Base-by-base conservation (phyloP, 352 stramenopile species). In the Globisporangium spinosum region DNA sequence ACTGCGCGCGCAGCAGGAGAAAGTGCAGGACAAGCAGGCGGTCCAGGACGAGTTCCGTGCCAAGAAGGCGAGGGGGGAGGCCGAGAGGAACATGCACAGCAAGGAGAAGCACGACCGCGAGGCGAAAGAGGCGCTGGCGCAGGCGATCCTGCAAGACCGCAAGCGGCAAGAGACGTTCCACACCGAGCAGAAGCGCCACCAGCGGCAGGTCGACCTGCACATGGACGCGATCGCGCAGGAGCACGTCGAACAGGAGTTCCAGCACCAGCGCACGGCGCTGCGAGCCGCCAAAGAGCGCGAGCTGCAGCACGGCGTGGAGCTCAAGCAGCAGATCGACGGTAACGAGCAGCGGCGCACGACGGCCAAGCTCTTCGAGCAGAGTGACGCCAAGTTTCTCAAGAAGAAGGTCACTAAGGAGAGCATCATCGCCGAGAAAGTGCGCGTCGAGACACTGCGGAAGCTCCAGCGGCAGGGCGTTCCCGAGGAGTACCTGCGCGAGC, bases 341-440 rank as follows among this genome's bases (percentile, higher is more conserved):
- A 93, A 93, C 62, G 73, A 71, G 7, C 74, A 83, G 63, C 70
- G 77, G 12, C 80, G 73, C 1, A 32, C 73, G 49, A 91, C 90
- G 66, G 77, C 79, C 49, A 89, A 85, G 65, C 71, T 89, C 69
- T 87, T 89, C 40, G 78, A 80, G 65, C 74, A 85, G 57, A 90
- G 89, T 61, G 84, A 91, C 65, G 78, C 74, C 65, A 90, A 89
- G 69, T 89, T 85, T 58, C 58, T 75, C 17, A 84, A 87, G 69
- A 94, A 91, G 74, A 92, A 91, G 65, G 68, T 68, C 25, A 72
- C 87, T 61, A 90, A 89, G 61, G 85, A 92, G 67, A 80, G 74
- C 49, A 91, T 91, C 68, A 65, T 94, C 45, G 85, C 83, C 7
- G 85, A 94, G 65, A 94, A 94, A 68, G 81, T 91, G 62, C 73